Evolutionary conservation across 2,329 filamentous ascomycete genomes (phyloP), one percentile per base, ranked within the genome.

Genomic region (Scolecobasidium constrictum): DNA sequence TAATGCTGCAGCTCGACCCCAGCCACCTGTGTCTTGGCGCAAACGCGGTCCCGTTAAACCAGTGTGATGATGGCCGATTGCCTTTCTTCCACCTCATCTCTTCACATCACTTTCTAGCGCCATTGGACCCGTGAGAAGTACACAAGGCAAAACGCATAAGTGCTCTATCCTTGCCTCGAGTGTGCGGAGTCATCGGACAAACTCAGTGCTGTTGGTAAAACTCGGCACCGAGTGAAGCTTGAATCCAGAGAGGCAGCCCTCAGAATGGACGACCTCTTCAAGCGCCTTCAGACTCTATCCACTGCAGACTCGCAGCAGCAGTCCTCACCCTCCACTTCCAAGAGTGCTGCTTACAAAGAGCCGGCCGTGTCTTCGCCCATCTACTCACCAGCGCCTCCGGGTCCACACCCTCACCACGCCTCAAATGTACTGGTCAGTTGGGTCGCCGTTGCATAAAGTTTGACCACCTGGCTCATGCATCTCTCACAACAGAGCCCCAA

Each of bases 301-400:
- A 19, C 18, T 23, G 12, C 23, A n/a, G 16, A 15, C n/a, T n/a
- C 36, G 12, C 15, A 15, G 12, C 28, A 44, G 12, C 35, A 43
- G 17, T 33, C 18, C 4, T 36, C 41, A 21, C 20, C 41, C 18
- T 11, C 19, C 34, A 38, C 9, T 15, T n/a, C 15, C 16, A 19
- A 37, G 6, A 33, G 16, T 20, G 33, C 7, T 11, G 16, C 11
- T 11, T 73, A 77, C 51, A 71, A 71, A 45, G 68, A 70, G 47
- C 72, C 75, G 26, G 69, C 69, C 15, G 72, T 77, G 21, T 73
- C 75, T 12, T 77, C 75, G 34, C 69, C 73, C 26, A 56, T 77
- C 42, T 71, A 72, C 52, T 77, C 73, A 35, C 75, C 76, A 39
- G 68, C 70, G 7, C 64, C 65, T 15, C 58, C 62, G 46, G 71